phyloP scores from a whole-genome alignment of 768 basidiomycete species.

The Boletus vermiculosoides region DNA sequence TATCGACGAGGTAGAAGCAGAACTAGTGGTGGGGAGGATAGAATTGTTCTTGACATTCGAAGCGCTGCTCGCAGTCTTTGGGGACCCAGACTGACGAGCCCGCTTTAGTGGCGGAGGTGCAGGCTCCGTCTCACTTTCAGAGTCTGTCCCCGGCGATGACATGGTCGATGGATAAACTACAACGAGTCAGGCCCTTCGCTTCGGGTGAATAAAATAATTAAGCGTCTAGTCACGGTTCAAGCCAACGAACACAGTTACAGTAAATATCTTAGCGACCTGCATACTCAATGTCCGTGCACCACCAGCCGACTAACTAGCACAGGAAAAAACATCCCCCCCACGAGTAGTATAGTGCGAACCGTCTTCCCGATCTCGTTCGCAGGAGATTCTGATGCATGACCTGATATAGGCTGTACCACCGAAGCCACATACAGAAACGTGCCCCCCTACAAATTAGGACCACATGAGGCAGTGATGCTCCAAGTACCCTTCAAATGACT shows the following conservation, averaged over 20 bases:
- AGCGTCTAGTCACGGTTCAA: neutral
- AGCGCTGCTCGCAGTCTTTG: slow-evolving; percentile 24
- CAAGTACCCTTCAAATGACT: slow-evolving; percentile 25
- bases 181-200: slow-evolving; percentile 4
- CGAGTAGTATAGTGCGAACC: slow-evolving; percentile 51
- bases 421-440: slow-evolving; percentile 95
- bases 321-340: slow-evolving; percentile 72
- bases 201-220: neutral
- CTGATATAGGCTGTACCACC: slow-evolving; percentile 74
- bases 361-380: slow-evolving; percentile 45
- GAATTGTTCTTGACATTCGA: slow-evolving; percentile 23
- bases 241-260: neutral
- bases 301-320: slow-evolving; percentile 56
- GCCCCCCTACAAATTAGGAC: slow-evolving; percentile 58
- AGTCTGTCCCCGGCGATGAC: slow-evolving; percentile 30
- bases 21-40: slow-evolving; percentile 6
- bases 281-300: slow-evolving; percentile 53
- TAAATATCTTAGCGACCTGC: neutral
- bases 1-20: slow-evolving; percentile 14
- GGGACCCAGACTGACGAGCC: slow-evolving; percentile 35
- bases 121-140: slow-evolving; percentile 26
- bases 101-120: slow-evolving; percentile 39
- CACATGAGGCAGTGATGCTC: slow-evolving; percentile 1
- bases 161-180: slow-evolving; percentile 19
- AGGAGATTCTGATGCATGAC: slow-evolving; percentile 36